phyloP scores from a whole-genome alignment of 768 basidiomycete genomes.

The Baorangia bicolor region DNA sequence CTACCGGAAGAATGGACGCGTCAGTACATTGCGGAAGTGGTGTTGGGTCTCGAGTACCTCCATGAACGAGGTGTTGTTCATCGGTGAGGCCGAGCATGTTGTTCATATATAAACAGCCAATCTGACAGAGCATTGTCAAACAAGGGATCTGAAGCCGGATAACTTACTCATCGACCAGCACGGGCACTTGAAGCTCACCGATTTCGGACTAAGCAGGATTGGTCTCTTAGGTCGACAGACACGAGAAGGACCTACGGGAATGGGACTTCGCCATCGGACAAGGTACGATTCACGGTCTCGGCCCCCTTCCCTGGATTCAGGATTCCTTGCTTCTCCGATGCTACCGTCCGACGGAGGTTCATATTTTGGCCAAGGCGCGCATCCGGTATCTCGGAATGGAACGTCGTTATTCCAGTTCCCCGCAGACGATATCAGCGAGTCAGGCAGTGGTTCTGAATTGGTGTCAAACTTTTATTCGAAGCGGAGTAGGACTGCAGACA shows the following conservation, averaged over 20 bases:
- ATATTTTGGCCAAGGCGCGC: constrained; percentile 74
- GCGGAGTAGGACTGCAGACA: constrained; percentile 58
- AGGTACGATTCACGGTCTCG: constrained; percentile 68
- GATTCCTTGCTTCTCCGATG: constrained; percentile 75
- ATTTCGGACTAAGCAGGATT: constrained; percentile 95
- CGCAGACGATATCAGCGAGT: constrained; percentile 84
- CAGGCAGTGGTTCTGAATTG: constrained; percentile 80
- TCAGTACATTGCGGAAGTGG: constrained; percentile 95
- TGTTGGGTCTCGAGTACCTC: constrained; percentile 94
- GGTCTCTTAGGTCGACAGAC: constrained; percentile 98
- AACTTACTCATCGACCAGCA: constrained; percentile 96
- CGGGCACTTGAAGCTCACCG: constrained; percentile 96
- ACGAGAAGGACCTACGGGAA: constrained; percentile 52
- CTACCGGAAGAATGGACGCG: constrained; percentile 96
- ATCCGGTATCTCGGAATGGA: constrained; percentile 55
- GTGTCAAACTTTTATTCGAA: constrained; percentile 54
- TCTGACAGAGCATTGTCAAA: constrained; percentile 9
- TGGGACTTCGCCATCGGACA: constrained; percentile 51
- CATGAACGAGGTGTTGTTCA: constrained; percentile 95
- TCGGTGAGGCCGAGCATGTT: constrained; percentile 58
- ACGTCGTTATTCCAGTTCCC: constrained; percentile 66
- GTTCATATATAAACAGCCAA: not conserved
- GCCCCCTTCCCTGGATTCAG: constrained; percentile 79
- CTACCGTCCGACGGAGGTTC: constrained; percentile 70
- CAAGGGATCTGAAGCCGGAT: constrained; percentile 95